Conservation (phyloP, 2,329 filamentous ascomycete species). For the Nemania sp. region DNA sequence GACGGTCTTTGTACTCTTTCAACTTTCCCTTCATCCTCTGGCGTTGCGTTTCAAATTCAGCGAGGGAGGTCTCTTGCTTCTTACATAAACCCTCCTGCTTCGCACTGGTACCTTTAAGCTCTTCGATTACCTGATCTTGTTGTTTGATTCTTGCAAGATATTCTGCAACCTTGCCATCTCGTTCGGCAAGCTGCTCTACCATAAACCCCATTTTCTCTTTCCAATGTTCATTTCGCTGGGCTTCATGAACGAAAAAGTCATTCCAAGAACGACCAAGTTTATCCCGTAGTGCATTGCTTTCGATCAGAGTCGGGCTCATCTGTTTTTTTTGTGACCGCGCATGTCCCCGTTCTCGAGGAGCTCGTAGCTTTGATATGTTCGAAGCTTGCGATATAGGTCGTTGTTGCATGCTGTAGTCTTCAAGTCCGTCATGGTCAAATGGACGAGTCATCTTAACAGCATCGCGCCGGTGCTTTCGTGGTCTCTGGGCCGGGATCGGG, state of each 20-base stretch:
- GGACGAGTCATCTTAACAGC: background rate
- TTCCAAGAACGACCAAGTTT: conserved; percentile 33
- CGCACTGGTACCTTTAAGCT: conserved; percentile 37
- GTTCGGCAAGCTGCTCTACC: conserved; percentile 25
- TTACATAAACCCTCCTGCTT: conserved; percentile 36
- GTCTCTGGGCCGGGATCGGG: background rate
- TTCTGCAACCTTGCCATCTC: conserved; percentile 20
- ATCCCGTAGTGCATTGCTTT: conserved; percentile 20
- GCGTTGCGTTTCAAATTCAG: conserved; percentile 29
- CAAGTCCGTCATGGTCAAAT: background rate
- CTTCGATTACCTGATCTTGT: conserved; percentile 28
- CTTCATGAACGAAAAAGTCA: conserved; percentile 26
- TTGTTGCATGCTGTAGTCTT: background rate
- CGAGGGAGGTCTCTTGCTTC: conserved; percentile 33
- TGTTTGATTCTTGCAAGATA: conserved; percentile 15
- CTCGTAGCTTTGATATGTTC: conserved; percentile 33
- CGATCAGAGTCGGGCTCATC: conserved; percentile 22
- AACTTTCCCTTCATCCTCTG: conserved; percentile 43
- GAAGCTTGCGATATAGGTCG: conserved; percentile 31
- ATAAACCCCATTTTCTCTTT: conserved; percentile 26
- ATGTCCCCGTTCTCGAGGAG: background rate
- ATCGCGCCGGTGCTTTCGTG: background rate
- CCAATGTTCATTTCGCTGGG: conserved; percentile 27
- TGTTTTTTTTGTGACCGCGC: background rate
- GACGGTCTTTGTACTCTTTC: conserved; percentile 42